Evolutionary conservation across 73 alveolate species (phyloP), one percentile per base, ranked within the genome.

Genomic region (Tetrahymena malaccensis): DNA sequence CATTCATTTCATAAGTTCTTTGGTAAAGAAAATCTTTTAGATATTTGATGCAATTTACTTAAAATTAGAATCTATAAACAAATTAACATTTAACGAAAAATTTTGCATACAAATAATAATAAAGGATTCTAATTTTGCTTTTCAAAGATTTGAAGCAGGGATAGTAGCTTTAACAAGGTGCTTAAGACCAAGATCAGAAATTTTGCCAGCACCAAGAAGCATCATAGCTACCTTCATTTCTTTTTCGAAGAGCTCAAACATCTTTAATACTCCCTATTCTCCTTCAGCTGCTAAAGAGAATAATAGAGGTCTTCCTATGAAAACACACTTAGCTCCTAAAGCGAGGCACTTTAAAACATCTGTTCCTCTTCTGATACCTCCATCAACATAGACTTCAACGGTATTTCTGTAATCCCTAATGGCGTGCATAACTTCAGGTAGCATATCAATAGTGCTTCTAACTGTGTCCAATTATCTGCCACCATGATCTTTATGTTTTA

Each of bases 301-400:
- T 21, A 97, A 84, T 17, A 93, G 96, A n/a, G 99, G 98, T 96
- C 99, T 94, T 31, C 99, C 99, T 25, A 98, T 34, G 94, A 98
- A 98, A 34, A 98, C 99, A 25, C 98, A 98, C 56, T 94, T 85
- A 16, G 99, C 99, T 22, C 99, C 99, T 34, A 98, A 89, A 55
- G 99, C 99, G 19, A 98, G 95, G 1, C 99, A 98, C 94, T 98
- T 98, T 50, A 97, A 93, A 9, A 97, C 98, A 95, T 98, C 99
- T 34, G 99, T 96, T 89, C 99, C 99, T 93, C 99, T 96, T 95
- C 99, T 98, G 34, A 98, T 97, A 34, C 99, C 99, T 19, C 99
- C 99, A 97, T 98, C 99, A 50, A 93, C 96, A 93, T 96, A 97
- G n/a, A 96, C 97, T 93, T 97, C 98, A 17, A 97, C 43, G 84